Percentiles rank a stretch among this genome's conserved stretches.
Evolutionary conservation across 2,329 filamentous ascomycete species (phyloP).

Genomic region (Biscogniauxia marginata): DNA sequence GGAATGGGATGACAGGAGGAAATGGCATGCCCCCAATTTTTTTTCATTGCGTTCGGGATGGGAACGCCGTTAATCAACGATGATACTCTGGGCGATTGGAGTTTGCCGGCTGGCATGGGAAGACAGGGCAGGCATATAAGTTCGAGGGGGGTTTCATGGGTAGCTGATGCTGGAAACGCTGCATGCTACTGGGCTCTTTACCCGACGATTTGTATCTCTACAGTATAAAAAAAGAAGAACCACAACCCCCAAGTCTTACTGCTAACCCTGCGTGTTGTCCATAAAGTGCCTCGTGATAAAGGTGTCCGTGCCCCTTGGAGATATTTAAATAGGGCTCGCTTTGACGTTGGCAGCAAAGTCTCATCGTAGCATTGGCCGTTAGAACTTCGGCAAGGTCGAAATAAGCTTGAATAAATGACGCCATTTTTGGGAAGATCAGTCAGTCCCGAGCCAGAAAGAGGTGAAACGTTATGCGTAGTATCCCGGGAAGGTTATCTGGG

Average conservation of each 20-base stretch:
- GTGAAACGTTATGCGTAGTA: too few relatives aligned
- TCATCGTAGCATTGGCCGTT: too few relatives aligned
- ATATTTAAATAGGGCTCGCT: too few relatives aligned
- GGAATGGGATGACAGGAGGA: background rate
- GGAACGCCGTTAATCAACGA: background rate
- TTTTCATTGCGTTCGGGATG: conserved; percentile 2
- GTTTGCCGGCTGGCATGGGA: background rate
- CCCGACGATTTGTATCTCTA: conserved; percentile 30
- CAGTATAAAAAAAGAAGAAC: conserved; percentile 22
- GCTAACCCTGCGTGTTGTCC: background rate
- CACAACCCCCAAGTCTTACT: conserved; percentile 12
- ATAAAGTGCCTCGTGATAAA: background rate
- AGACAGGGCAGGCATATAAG: conserved; percentile 8
- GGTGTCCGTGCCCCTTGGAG: background rate
- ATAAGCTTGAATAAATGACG: too few relatives aligned
- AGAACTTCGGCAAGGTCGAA: too few relatives aligned
- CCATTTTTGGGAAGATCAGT: too few relatives aligned
- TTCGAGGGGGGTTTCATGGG: conserved; percentile 21
- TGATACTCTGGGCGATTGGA: background rate
- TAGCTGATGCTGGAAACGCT: conserved; percentile 19
- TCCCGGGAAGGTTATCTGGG: too few relatives aligned
- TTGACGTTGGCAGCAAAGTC: too few relatives aligned
- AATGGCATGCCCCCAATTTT: background rate
- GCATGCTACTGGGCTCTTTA: conserved; percentile 13
- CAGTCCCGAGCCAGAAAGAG: too few relatives aligned